Evolutionary conservation across 257 asterid species (phyloP), one percentile per base, ranked within the genome.

Genomic region (Rhazya stricta): DNA sequence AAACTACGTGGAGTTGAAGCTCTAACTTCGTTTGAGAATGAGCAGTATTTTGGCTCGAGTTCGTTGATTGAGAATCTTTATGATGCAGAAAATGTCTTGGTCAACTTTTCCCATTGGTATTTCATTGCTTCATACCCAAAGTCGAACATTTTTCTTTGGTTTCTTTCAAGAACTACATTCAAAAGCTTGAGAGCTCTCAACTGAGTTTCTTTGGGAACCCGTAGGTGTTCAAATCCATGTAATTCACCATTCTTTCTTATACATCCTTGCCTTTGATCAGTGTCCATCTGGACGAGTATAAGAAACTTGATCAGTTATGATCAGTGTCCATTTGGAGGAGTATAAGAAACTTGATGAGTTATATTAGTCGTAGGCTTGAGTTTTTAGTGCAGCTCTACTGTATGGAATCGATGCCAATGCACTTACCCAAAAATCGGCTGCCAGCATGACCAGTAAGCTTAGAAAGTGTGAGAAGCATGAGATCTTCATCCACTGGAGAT

Each of bases 371-470:
- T 32, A 50, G 45, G 10, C 12, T 25, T 25, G 12, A 2, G 13
- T 42, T 23, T 43, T 32, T 54, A 36, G 66, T 18, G 23, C 9
- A 56, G 54, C 11, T 54, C 11, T 43, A 18, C 5, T 15, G 45
- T 6, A 23, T 4, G 18, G 13, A 71, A 1, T 0, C 34, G 32
- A n/a, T 53, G 3, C 19, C 0, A 41, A 36, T 69, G 25, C 32
- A 10, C n/a, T 79, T 74, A 74, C 76, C 79, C 77, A 21, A 74
- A 21, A 74, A 41, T 46, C 74, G 45, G 39, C 67, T 74, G 7
- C 79, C 77, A 18, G 79, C 76, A 50, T 70, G 79, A 69, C 79
- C 79, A 21, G 74, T 70, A 67, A 69, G 76, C 18, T 79, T 79
- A 19, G 75, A 43, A 54, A 79, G 75, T 9, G 82, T 74, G 45